Conservation (phyloP, 192 early-diverging fungal genomes). For the Backusella morwellensis region DNA sequence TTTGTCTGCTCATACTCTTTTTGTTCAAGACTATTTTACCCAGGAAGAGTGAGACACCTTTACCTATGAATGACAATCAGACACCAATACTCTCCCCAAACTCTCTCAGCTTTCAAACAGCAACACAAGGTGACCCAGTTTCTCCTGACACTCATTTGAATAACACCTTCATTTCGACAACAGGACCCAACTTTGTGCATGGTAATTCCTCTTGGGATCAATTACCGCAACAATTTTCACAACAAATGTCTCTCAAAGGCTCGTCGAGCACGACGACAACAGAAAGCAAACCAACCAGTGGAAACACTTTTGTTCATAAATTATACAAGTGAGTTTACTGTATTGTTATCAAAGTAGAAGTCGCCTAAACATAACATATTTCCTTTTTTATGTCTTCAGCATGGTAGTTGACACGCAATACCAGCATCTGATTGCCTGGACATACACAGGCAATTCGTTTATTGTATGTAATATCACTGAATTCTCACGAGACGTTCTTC, state of each 20-base stretch:
- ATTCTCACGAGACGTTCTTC: conserved; percentile 83
- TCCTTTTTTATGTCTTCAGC: conserved; percentile 25
- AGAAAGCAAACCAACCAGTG: not conserved
- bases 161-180: not conserved
- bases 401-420: conserved; percentile 88
- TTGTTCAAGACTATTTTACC: not conserved
- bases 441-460: conserved; percentile 81
- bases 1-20: not conserved
- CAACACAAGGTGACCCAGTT: not conserved
- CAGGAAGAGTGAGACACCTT: not conserved
- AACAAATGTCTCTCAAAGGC: conserved; percentile 16
- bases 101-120: not conserved
- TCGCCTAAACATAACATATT: not conserved
- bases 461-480: conserved; percentile 89
- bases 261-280: not conserved
- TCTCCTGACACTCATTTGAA: conserved; percentile 10
- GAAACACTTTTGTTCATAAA: conserved; percentile 55
- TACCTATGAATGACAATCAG: not conserved
- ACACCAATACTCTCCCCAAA: not conserved
- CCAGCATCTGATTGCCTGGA: conserved; percentile 89
- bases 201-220: conserved; percentile 19
- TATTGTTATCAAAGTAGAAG: not conserved
- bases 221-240: conserved; percentile 15
- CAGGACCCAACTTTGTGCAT: not conserved
- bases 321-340: conserved; percentile 39